These are phyloP conservation scores for Jacaranda mimosifolia DNA, from an alignment of 257 asterid species.

Conservation along the genomic window DNA sequence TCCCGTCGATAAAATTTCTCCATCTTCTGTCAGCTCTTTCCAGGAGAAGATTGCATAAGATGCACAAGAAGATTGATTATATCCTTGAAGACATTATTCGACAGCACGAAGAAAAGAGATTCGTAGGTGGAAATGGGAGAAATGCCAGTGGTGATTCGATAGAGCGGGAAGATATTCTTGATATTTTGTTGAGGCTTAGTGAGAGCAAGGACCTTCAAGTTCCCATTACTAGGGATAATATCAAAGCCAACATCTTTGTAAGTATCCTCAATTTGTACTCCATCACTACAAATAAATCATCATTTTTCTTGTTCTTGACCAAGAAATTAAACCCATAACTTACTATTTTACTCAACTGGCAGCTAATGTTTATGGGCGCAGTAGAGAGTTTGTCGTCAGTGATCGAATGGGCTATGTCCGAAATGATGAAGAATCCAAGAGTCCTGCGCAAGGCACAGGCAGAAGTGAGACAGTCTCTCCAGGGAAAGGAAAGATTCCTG, in stretches of 20 bases:
- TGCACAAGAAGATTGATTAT: conserved; percentile 34
- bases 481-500: too few relatives aligned
- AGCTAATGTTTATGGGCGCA: conserved; percentile 51
- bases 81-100: conserved; percentile 40
- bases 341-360: background rate
- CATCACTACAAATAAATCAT: too few relatives aligned
- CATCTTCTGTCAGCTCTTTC: conserved; percentile 40
- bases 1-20: conserved; percentile 39
- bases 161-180: too few relatives aligned
- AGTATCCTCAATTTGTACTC: background rate
- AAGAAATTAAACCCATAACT: too few relatives aligned
- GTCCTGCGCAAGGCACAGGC: too few relatives aligned
- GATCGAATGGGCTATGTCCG: conserved; percentile 48
- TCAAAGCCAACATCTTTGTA: conserved; percentile 46
- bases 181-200: too few relatives aligned
- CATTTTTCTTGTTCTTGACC: too few relatives aligned
- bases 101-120: background rate
- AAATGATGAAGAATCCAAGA: too few relatives aligned
- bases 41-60: conserved; percentile 28
- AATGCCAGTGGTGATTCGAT: too few relatives aligned
- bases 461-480: too few relatives aligned
- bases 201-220: too few relatives aligned
- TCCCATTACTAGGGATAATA: conserved; percentile 16
- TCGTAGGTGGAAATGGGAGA: too few relatives aligned
- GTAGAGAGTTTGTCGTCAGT: conserved; percentile 43